Conservation (phyloP, 495 filamentous ascomycete species). For the Lichina pygmaea region DNA sequence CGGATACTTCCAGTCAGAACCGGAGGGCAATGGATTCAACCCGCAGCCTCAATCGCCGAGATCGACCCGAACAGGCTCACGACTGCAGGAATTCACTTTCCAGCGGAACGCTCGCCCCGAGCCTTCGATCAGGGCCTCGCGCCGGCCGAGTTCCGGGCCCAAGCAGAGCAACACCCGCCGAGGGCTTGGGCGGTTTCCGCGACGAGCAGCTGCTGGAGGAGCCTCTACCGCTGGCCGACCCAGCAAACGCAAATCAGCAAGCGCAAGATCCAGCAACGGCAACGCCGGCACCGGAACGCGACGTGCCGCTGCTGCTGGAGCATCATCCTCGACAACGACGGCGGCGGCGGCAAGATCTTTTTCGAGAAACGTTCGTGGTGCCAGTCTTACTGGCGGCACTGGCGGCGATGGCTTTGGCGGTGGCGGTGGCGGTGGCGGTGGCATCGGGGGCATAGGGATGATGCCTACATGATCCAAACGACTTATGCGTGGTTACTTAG, state of each 20-base stretch:
- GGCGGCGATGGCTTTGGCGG: neutral
- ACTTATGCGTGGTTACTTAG: no score
- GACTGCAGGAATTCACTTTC: neutral
- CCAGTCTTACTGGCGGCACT: neutral
- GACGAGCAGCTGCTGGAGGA: neutral
- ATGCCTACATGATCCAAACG: conserved; percentile 12
- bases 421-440: conserved; percentile 1
- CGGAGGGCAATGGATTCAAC: conserved; percentile 11
- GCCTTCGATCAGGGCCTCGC: neutral
- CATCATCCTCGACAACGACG: neutral
- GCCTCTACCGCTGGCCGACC: neutral
- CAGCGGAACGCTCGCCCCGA: neutral
- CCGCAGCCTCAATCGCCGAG: conserved; percentile 5
- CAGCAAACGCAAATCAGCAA: neutral
- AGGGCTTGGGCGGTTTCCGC: neutral
- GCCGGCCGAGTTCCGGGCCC: neutral
- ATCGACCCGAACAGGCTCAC: neutral
- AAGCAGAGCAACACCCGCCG: neutral
- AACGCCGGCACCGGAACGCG: neutral
- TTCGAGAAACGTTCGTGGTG: neutral
- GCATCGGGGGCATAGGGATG: conserved; percentile 11
- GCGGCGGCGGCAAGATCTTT: conserved; percentile 1
- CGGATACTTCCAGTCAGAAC: conserved; percentile 18
- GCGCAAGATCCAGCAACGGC: neutral
- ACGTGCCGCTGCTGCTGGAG: neutral